A percentile compares a stretch with the other conserved stretches of the same genome.
These are phyloP conservation scores for Achaetomium macrosporum DNA, from an alignment of 2,329 filamentous ascomycete species.

Conservation along the genomic window DNA sequence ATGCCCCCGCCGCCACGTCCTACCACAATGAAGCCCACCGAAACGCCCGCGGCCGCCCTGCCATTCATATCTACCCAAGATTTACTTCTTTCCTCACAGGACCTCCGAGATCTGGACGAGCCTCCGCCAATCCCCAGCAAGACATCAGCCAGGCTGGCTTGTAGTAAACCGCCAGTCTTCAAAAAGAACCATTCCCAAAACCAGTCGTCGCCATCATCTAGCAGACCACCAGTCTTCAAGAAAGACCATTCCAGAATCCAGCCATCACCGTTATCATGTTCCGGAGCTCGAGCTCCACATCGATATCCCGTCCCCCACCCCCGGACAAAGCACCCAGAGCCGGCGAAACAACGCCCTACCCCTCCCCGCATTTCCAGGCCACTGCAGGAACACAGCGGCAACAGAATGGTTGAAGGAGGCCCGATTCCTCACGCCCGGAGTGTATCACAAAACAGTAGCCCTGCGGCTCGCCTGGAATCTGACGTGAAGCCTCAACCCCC, in stretches of 20 bases:
- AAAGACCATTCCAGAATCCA: neutral
- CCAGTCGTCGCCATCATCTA: neutral
- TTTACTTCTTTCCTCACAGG: constrained; percentile 41
- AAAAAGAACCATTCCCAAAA: neutral
- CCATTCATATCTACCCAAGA: constrained; percentile 42
- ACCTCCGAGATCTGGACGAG: constrained; percentile 38
- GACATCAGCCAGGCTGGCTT: neutral
- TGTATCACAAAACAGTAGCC: neutral
- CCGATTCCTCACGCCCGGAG: neutral
- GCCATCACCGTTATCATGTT: neutral
- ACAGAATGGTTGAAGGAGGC: neutral
- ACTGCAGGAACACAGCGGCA: neutral
- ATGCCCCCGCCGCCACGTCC: constrained; percentile 5
- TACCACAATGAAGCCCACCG: too few relatives aligned
- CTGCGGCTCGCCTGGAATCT: too few relatives aligned
- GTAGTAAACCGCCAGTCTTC: neutral
- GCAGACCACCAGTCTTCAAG: neutral
- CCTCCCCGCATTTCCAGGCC: neutral
- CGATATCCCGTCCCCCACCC: neutral
- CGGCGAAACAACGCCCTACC: neutral
- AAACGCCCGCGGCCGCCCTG: constrained; percentile 9
- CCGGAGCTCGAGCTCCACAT: neutral
- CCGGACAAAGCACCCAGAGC: neutral
- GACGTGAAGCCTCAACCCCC: neutral
- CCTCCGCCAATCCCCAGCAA: constrained; percentile 15